A percentile compares a stretch with the other conserved stretches of the same genome.
phyloP scores from a whole-genome alignment of 2,329 filamentous ascomycete species.

The Xylaria digitata region DNA sequence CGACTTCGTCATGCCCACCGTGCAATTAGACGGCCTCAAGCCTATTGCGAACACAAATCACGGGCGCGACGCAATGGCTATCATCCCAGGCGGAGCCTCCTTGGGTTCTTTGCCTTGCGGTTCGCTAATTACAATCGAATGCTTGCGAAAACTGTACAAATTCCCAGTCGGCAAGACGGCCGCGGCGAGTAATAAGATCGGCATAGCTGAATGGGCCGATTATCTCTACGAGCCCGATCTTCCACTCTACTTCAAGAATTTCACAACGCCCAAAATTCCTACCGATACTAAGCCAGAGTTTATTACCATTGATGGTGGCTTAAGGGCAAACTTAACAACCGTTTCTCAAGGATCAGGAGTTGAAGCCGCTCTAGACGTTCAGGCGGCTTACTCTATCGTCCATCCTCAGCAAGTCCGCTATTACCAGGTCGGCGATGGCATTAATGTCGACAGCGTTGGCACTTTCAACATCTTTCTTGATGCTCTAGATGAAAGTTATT shows the following conservation, averaged over 20 bases:
- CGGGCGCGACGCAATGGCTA: conserved; percentile 20
- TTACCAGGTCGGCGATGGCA: conserved; percentile 40
- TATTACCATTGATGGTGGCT: conserved; percentile 38
- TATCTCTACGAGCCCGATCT: conserved; percentile 40
- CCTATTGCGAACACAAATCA: conserved; percentile 35
- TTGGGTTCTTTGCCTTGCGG: conserved; percentile 37
- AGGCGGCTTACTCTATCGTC: conserved; percentile 37
- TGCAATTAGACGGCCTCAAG: conserved; percentile 51
- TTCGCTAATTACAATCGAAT: conserved; percentile 39
- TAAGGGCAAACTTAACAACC: conserved; percentile 37
- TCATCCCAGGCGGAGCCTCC: conserved; percentile 31
- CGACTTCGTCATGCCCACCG: conserved; percentile 57
- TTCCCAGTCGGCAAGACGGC: conserved; percentile 36
- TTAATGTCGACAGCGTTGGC: conserved; percentile 41
- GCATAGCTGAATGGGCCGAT: conserved; percentile 42
- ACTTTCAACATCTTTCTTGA: conserved; percentile 50
- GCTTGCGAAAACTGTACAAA: conserved; percentile 39
- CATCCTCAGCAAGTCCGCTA: conserved; percentile 39
- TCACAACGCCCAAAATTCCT: conserved; percentile 37
- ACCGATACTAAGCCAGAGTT: conserved; percentile 37
- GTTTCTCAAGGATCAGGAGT: conserved; percentile 36
- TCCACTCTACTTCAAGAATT: conserved; percentile 40
- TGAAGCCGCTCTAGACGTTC: conserved; percentile 40
- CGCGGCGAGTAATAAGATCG: conserved; percentile 32
- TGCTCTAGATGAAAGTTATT: conserved; percentile 59